A percentile compares a stretch with the other conserved stretches of the same genome.
Conservation (phyloP, 2,329 filamentous ascomycete genomes). For the Leptodontidium sp. region DNA sequence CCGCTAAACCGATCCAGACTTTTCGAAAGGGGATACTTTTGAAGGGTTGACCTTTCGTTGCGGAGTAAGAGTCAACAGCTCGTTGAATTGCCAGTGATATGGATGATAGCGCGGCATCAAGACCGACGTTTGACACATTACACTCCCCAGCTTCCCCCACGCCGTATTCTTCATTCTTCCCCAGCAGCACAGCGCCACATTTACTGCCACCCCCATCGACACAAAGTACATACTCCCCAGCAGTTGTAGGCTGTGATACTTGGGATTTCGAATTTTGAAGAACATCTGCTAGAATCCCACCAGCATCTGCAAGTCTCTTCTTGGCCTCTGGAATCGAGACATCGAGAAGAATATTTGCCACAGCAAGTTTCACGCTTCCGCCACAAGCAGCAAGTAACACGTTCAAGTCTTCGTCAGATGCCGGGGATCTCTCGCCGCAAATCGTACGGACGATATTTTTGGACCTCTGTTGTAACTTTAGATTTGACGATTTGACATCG, state of each 20-base stretch:
- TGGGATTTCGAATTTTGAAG: background rate
- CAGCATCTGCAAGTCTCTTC: constrained; percentile 2
- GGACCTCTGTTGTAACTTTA: constrained; percentile 7
- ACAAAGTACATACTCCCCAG: constrained; percentile 6
- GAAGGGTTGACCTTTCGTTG: background rate
- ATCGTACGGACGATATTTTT: constrained; percentile 9
- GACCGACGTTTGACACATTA: background rate
- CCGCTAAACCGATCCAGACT: constrained; percentile 4
- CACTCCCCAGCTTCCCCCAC: constrained; percentile 8
- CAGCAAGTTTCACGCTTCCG: constrained; percentile 8
- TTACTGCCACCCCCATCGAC: constrained; percentile 10
- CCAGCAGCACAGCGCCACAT: background rate
- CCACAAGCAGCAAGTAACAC: background rate
- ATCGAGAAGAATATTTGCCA: background rate
- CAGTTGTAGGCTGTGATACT: background rate
- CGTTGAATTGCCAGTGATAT: constrained; percentile 3
- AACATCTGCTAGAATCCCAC: constrained; percentile 1
- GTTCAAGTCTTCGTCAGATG: background rate
- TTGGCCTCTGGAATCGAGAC: background rate
- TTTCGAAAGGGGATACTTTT: background rate
- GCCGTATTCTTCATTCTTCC: background rate
- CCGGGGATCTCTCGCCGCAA: background rate
- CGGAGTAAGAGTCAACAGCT: constrained; percentile 3
- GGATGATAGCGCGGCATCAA: background rate
- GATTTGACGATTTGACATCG: constrained; percentile 8